Base-by-base conservation (phyloP, 2,329 filamentous ascomycete species). In the Ceratocystis papillata region DNA sequence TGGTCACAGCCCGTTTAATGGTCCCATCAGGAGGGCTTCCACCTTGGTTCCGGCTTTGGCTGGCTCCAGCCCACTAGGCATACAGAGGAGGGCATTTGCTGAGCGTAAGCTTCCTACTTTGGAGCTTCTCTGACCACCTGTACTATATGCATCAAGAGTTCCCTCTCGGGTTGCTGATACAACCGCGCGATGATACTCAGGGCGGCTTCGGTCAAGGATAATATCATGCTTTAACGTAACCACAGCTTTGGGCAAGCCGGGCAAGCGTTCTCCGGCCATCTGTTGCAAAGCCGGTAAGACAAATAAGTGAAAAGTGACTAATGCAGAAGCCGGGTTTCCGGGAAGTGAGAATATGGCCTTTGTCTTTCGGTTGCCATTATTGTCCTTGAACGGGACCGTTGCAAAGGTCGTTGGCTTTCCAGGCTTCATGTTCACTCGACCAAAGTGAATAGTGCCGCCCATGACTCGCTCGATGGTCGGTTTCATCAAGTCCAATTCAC, bases 401-500 rank as follows among this genome's bases (percentile, higher is more conserved):
- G 94, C 94, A 74, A 99, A 99, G 0, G 94, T 99, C 0, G 92
- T 96, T 1, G 94, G 94, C 76, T 97, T 99, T 3, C 94, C 94
- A 0, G 94, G 94, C 78, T 99, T 99, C 94, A 99, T 97, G 65
- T 87, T 84, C 2, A 99, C 94, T 2, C 94, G 87, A 28, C 94
- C 94, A 71, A 99, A 99, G 75, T 96, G 94, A 70, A 99, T 96
- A 0, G 87, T 94, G 6, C 94, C 94, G 66, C 91, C 90, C 0
- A 99, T 83, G 1, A 86, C 81, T 53, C 93, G 87, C 78, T 97
- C 94, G 71, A 99, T 89, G 0, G 93, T 97, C 0, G 94, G 93
- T 74, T 99, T 99, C 22, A 99, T 83, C 6, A 99, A 86, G 75
- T 99, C 94, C 1, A 96, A 84, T 76, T 99, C 94, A 66, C 94